phyloP scores from a whole-genome alignment of 1,139 yeast genomes.

The Sugiyamaella pinicola region DNA sequence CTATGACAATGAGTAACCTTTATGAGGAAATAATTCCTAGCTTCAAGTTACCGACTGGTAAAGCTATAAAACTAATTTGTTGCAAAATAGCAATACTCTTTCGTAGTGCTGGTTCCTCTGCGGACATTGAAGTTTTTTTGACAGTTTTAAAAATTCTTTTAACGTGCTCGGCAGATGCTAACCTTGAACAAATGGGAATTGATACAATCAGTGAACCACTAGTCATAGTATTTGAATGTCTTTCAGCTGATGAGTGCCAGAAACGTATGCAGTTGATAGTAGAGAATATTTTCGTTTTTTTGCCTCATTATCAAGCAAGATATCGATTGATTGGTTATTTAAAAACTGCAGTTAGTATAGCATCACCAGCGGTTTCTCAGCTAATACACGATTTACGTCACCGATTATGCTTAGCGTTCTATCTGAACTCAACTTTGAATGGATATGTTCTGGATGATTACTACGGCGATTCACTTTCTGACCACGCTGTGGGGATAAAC shows the following conservation, averaged over 20 bases:
- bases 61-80: background rate
- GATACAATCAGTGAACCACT: conserved; percentile 16
- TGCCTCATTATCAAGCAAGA: conserved; percentile 10
- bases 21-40: conserved; percentile 14
- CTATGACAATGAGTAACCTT: background rate
- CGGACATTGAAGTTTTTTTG: background rate
- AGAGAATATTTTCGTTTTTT: conserved; percentile 2
- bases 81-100: background rate
- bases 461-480: background rate
- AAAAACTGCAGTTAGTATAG: conserved; percentile 5
- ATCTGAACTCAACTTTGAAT: conserved; percentile 3
- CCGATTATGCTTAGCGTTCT: conserved; percentile 12
- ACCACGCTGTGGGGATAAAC: background rate
- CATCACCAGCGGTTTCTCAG: background rate
- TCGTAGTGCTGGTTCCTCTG: background rate
- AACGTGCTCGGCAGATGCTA: conserved; percentile 14
- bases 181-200: conserved; percentile 16
- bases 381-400: conserved; percentile 6
- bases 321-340: conserved; percentile 7
- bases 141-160: conserved; percentile 3
- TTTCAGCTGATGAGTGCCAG: conserved; percentile 1
- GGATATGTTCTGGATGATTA: background rate
- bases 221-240: background rate
- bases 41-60: conserved; percentile 12
- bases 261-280: background rate